Conservation (phyloP, 192 early-diverging fungal species). For the Gamsiella multidivaricata region DNA sequence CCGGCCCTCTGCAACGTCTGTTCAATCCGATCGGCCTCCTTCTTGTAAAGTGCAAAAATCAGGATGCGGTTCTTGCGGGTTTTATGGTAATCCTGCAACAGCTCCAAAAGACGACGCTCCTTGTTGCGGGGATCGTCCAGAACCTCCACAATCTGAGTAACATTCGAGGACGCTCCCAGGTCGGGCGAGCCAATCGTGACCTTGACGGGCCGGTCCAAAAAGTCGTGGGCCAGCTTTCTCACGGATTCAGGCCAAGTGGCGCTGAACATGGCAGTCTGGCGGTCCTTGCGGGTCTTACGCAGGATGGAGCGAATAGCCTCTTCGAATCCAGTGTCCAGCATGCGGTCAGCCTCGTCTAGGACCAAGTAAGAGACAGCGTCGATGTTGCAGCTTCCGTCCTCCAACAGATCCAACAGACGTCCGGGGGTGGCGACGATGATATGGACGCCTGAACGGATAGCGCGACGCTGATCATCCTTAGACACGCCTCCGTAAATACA, state of each 20-base stretch:
- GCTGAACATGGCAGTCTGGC: constrained; percentile 95
- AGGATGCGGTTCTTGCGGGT: constrained; percentile 87
- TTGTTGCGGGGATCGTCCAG: constrained; percentile 79
- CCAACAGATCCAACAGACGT: constrained; percentile 91
- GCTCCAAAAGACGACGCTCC: constrained; percentile 76
- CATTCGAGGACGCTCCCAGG: constrained; percentile 85
- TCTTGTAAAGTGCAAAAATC: constrained; percentile 97
- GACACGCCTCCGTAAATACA: constrained; percentile 93
- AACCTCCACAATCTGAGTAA: constrained; percentile 93
- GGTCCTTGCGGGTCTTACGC: constrained; percentile 73
- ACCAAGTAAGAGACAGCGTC: constrained; percentile 88
- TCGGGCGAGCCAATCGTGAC: constrained; percentile 92
- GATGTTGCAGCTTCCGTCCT: constrained; percentile 83
- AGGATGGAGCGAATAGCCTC: constrained; percentile 90
- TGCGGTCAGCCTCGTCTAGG: constrained; percentile 97
- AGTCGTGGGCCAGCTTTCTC: constrained; percentile 85
- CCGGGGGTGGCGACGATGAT: constrained; percentile 97
- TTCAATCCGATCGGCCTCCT: constrained; percentile 90
- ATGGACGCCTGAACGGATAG: constrained; percentile 66
- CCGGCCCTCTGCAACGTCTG: constrained; percentile 75
- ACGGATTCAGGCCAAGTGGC: constrained; percentile 96
- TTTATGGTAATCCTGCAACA: constrained; percentile 88
- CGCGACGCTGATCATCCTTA: constrained; percentile 76
- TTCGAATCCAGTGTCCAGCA: constrained; percentile 96
- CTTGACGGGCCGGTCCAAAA: constrained; percentile 80